These are phyloP conservation scores for Pseudevernia furfuracea DNA, from an alignment of 495 filamentous ascomycete species.

Conservation along the genomic window DNA sequence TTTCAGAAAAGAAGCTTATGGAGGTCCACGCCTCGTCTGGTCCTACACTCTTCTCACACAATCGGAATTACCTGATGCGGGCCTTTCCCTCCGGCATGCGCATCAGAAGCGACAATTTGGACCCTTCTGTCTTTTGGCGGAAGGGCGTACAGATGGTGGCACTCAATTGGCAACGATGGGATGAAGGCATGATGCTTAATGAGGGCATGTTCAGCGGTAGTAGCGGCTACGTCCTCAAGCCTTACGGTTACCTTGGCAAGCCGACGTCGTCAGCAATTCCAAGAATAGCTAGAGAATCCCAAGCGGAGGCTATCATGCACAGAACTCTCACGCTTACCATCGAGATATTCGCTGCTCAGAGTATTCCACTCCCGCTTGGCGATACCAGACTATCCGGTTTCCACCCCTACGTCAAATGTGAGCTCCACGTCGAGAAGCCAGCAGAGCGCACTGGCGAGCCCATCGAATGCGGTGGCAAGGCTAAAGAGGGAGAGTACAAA, in stretches of 20 bases:
- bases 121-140: conserved; percentile 77
- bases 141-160: conserved; percentile 88
- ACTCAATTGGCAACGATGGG: conserved; percentile 88
- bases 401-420: conserved; percentile 71
- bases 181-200: conserved; percentile 93
- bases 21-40: conserved; percentile 57
- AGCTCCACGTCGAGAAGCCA: conserved; percentile 66
- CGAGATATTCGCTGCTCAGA: conserved; percentile 46
- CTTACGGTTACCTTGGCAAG: conserved; percentile 49
- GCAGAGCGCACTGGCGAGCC: conserved; percentile 31
- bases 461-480: conserved; percentile 40
- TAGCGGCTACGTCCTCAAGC: conserved; percentile 79
- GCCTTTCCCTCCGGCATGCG: conserved; percentile 80
- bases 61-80: conserved; percentile 76
- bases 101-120: conserved; percentile 75
- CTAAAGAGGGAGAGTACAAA: conserved; percentile 53
- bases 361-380: conserved; percentile 41
- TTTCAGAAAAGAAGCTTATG: conserved; percentile 71
- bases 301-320: conserved; percentile 25
- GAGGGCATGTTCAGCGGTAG: conserved; percentile 82
- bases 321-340: conserved; percentile 40
- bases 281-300: conserved; percentile 17
- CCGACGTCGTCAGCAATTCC: background rate
- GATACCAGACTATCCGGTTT: conserved; percentile 51
- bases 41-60: conserved; percentile 66